Conservation (phyloP, 164 flowering plant species). For the Nymphaea thermarum region DNA sequence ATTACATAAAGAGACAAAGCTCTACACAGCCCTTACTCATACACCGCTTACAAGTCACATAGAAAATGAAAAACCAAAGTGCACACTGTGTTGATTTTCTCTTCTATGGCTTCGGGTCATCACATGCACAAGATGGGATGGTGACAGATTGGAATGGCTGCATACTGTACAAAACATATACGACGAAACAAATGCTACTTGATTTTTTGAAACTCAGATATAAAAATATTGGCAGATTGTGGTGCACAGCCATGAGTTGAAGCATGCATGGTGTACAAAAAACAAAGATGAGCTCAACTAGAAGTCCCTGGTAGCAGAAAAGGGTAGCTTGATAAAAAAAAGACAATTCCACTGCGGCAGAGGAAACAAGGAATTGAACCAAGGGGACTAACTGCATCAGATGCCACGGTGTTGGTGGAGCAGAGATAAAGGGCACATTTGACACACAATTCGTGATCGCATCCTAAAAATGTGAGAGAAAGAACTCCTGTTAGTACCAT, state of each 20-base stretch:
- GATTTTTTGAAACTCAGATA: constrained; percentile 51
- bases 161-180: constrained; percentile 82
- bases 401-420: constrained; percentile 59
- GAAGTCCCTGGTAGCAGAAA: constrained; percentile 49
- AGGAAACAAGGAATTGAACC: constrained; percentile 96
- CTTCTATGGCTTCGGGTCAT: too few species aligned
- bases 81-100: too few species aligned
- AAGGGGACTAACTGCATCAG: constrained; percentile 47
- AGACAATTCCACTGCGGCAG: constrained; percentile 68
- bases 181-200: constrained; percentile 79
- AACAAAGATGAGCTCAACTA: constrained; percentile 46
- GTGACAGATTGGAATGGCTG: constrained; percentile 82
- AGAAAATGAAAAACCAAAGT: too few species aligned
- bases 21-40: too few species aligned
- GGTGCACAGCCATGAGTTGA: constrained; percentile 43
- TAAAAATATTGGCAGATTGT: constrained; percentile 17
- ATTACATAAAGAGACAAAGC: too few species aligned
- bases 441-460: constrained; percentile 76
- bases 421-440: constrained; percentile 88
- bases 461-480: constrained; percentile 42
- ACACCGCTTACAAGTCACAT: too few species aligned
- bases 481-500: too few species aligned
- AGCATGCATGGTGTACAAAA: constrained; percentile 95
- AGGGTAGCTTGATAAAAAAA: constrained; percentile 48
- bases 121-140: constrained; percentile 70